A percentile compares a stretch with the other conserved stretches of the same genome.
These are phyloP conservation scores for Tritrichomonas musculus DNA, from an alignment of 208 protist genomes.

Conservation along the genomic window DNA sequence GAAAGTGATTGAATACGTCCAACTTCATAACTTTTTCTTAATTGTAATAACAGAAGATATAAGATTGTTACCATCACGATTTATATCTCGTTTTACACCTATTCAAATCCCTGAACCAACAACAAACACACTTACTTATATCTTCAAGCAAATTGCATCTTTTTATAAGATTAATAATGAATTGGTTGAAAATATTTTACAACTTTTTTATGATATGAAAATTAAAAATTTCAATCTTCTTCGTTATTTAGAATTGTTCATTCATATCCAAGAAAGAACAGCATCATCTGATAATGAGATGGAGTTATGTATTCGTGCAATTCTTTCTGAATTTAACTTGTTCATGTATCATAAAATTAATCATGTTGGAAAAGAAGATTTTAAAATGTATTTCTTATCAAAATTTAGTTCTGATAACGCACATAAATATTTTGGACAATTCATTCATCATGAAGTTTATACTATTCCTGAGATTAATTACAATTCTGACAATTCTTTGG, in stretches of 20 bases:
- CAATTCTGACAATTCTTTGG: not conserved
- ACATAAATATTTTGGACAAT: not conserved
- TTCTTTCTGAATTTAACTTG: not conserved
- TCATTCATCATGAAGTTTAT: not conserved
- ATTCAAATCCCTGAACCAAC: not conserved
- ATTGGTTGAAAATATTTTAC: not conserved
- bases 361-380: not conserved
- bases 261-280: not conserved
- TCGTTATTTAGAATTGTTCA: not conserved
- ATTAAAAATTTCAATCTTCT: not conserved
- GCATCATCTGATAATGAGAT: not conserved
- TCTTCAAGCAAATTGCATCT: not conserved
- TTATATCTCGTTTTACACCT: not conserved
- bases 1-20: not conserved
- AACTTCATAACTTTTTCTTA: not conserved
- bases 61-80: not conserved
- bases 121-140: not conserved
- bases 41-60: not conserved
- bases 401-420: not conserved
- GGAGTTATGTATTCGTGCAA: not conserved
- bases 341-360: not conserved
- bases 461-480: not conserved
- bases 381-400: not conserved
- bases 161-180: not conserved
- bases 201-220: not conserved